Conservation (phyloP, 2,329 filamentous ascomycete genomes). For the Epicoccum sorghinum region DNA sequence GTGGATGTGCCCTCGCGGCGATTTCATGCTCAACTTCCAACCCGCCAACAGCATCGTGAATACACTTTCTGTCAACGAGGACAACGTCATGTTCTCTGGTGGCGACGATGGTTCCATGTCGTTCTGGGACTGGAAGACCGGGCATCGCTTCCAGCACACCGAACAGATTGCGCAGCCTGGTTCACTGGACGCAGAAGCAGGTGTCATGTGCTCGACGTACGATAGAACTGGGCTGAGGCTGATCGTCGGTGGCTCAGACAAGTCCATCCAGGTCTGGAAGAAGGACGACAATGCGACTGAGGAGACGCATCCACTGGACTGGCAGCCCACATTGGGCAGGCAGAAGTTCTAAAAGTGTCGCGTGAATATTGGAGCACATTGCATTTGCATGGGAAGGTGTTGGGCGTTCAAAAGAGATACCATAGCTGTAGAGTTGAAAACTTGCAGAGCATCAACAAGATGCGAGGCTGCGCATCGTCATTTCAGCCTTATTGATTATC, state of each 20-base stretch:
- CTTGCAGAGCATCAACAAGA: not conserved
- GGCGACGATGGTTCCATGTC: slow-evolving; percentile 95
- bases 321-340: slow-evolving; percentile 81
- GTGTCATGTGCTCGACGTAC: slow-evolving; percentile 93
- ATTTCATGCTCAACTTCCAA: slow-evolving; percentile 99
- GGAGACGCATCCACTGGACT: slow-evolving; percentile 89
- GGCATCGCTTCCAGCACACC: slow-evolving; percentile 85
- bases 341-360: slow-evolving; percentile 63
- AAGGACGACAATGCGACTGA: slow-evolving; percentile 88
- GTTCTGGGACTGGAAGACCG: slow-evolving; percentile 99
- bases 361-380: not conserved
- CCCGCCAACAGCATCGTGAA: slow-evolving; percentile 98
- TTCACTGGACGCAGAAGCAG: slow-evolving; percentile 89
- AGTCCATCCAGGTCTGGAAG: slow-evolving; percentile 93
- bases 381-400: slow-evolving; percentile 17
- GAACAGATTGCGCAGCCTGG: slow-evolving; percentile 95
- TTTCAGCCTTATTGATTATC: not conserved
- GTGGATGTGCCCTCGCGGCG: slow-evolving; percentile 97
- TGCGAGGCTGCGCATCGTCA: not conserved
- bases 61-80: slow-evolving; percentile 87
- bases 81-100: slow-evolving; percentile 93
- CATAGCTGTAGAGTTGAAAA: slow-evolving; percentile 4
- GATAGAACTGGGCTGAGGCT: slow-evolving; percentile 86
- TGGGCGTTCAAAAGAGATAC: slow-evolving; percentile 19
- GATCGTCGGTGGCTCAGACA: slow-evolving; percentile 94